Base-by-base conservation (phyloP, 1,284 basidiomycete genomes). In the Puccinia triticina region DNA sequence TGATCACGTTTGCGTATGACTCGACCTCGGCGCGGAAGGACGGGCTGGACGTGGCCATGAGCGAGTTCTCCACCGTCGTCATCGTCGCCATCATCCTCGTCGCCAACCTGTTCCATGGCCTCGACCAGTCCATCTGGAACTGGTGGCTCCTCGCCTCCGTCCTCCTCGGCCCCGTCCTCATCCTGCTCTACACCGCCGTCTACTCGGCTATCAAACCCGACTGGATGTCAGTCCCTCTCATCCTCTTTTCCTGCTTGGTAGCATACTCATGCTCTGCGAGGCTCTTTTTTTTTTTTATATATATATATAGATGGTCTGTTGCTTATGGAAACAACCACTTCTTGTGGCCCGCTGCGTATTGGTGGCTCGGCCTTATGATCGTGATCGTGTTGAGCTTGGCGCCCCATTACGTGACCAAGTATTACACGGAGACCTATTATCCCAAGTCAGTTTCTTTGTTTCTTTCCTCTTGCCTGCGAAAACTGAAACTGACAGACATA, bases 61-160 rank as follows among this genome's bases (percentile, higher is more conserved):
- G 92, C 87, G 96, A 99, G 88, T 40, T 76, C 40, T 75, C 80
- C 11, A 69, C 80, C n/a, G 91, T 92, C n/a, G 96, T 98, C 93
- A 94, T 91, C 23, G 91, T 98, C 80, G 89, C 92, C 0, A 92
- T 94, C 16, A 95, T 94, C 78, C 89, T 94, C 85, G 89, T 90
- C 53, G 93, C 93, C 69, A 97, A 96, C 88, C 86, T 95, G 80
- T 98, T 93, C 89, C 94, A 94, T 84, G 96, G 95, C 29, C 89
- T 99, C 72, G 94, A 95, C 86, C 94, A 93, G 0, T 91, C 48
- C 21, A 91, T 92, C 0, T 98, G 96, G 96, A 98, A 93, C 16
- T 92, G 91, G 83, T 99, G 94, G 94, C 93, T 98, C 16, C 93
- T 93, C 87, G 94, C 93, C 84, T 91, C 92, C 40, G 89, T 98